Percentiles rank a stretch among this genome's conserved stretches.
Conservation (phyloP, 129 eudicot species). For the Arctium lappa region DNA sequence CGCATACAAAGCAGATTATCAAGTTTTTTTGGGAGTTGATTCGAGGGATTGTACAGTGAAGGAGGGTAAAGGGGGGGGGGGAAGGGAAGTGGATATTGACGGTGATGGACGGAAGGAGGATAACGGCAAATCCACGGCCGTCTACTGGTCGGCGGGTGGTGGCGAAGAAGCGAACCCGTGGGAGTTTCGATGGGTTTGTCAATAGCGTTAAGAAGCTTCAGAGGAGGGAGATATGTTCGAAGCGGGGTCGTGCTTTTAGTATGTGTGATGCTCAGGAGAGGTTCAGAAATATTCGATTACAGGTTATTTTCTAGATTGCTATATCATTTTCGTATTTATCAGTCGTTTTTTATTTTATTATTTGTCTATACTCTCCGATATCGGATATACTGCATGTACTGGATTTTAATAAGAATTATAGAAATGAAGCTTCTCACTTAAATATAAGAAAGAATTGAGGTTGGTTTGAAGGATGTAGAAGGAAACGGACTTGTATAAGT, state of each 20-base stretch:
- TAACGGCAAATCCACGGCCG: slow-evolving; percentile 84
- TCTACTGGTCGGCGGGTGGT: slow-evolving; percentile 68
- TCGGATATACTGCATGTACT: not conserved
- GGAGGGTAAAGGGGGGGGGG: not conserved
- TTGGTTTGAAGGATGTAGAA: not conserved
- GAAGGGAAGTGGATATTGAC: not conserved
- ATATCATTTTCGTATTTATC: not conserved
- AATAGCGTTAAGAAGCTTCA: slow-evolving; percentile 86
- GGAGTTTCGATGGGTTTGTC: slow-evolving; percentile 71
- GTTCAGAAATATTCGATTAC: slow-evolving; percentile 67
- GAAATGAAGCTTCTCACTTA: not conserved
- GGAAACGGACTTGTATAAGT: not conserved
- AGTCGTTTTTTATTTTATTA: not conserved
- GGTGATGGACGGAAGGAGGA: slow-evolving; percentile 78
- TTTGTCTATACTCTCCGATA: not conserved
- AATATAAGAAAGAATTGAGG: not conserved
- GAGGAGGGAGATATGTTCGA: slow-evolving; percentile 84
- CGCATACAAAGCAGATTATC: not conserved
- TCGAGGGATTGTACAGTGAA: not conserved
- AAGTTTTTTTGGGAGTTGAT: slow-evolving; percentile 1
- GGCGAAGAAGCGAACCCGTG: slow-evolving; percentile 79
- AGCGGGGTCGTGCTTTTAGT: slow-evolving; percentile 65
- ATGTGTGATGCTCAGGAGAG: slow-evolving; percentile 80
- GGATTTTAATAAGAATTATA: not conserved
- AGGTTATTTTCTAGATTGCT: slow-evolving; percentile 38